Percentiles rank a stretch among this genome's conserved stretches.
phyloP scores from a whole-genome alignment of 805 yeast genomes.

The Myxozyma udenii region DNA sequence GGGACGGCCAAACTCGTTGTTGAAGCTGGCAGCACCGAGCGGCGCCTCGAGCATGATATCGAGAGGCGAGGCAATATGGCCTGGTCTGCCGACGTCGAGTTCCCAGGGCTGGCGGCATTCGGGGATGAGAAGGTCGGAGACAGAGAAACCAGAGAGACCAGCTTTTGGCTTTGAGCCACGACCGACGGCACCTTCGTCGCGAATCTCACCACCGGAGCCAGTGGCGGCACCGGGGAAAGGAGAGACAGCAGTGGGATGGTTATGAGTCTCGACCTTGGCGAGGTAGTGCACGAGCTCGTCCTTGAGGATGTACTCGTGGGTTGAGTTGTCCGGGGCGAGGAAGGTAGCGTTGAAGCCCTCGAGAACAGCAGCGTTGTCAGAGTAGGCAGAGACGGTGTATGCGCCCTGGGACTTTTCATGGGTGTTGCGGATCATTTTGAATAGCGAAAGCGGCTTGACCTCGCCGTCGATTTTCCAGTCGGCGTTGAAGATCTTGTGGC shows the following conservation, averaged over 20 bases:
- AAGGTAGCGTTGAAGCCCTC: slow-evolving; percentile 70
- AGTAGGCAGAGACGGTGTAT: slow-evolving; percentile 86
- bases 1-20: slow-evolving; percentile 98
- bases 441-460: slow-evolving; percentile 67
- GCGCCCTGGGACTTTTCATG: slow-evolving; percentile 59
- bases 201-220: slow-evolving; percentile 99
- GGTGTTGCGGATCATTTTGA: slow-evolving; percentile 94
- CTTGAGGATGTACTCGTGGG: slow-evolving; percentile 69
- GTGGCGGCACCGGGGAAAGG: slow-evolving; percentile 99
- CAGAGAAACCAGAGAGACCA: slow-evolving; percentile 90
- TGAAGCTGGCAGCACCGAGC: slow-evolving; percentile 95
- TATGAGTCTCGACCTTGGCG: slow-evolving; percentile 96
- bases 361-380: slow-evolving; percentile 96
- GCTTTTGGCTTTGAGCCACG: slow-evolving; percentile 97
- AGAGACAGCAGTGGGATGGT: slow-evolving; percentile 98
- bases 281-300: slow-evolving; percentile 82
- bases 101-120: slow-evolving; percentile 93
- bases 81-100: slow-evolving; percentile 80
- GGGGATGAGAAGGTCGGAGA: slow-evolving; percentile 87
- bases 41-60: slow-evolving; percentile 98
- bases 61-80: slow-evolving; percentile 85
- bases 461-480: slow-evolving; percentile 93
- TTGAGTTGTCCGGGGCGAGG: slow-evolving; percentile 71
- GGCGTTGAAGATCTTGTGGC: slow-evolving; percentile 98
- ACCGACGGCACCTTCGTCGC: slow-evolving; percentile 99